Evolutionary conservation across 2,329 filamentous ascomycete species (phyloP).

Genomic region (Botrytis fragariae): DNA sequence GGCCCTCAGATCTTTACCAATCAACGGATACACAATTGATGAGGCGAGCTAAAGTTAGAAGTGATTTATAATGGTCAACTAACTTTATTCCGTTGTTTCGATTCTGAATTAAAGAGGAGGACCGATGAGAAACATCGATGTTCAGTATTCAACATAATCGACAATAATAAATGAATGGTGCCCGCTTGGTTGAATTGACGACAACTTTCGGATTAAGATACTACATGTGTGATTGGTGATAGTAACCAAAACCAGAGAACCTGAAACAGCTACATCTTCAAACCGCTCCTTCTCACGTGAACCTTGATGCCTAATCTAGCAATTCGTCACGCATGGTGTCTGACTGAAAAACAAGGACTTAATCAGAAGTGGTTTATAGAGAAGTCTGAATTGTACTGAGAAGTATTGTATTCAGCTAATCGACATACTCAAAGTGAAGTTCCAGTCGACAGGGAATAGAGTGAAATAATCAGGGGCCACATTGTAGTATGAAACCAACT

Average conservation of each 20-base stretch:
- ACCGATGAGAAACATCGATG: fast-evolving
- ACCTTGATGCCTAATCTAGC: fast-evolving
- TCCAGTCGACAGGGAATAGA: not conserved
- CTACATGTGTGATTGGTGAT: fast-evolving
- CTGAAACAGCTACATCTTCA: not conserved
- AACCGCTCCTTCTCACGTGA: not conserved
- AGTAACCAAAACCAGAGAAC: not conserved
- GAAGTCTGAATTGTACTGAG: not conserved
- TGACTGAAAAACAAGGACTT: too few species aligned
- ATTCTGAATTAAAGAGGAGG: fast-evolving
- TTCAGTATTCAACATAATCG: fast-evolving
- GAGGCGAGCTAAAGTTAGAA: not conserved
- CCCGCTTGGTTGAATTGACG: not conserved
- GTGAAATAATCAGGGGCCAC: not conserved
- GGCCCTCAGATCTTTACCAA: not conserved
- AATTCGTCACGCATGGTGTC: not conserved
- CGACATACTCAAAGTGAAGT: not conserved
- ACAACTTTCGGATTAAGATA: not conserved
- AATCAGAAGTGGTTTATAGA: not conserved
- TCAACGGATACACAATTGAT: not conserved
- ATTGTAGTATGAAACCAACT: not conserved
- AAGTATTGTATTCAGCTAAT: not conserved
- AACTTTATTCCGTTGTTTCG: not conserved
- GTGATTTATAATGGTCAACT: not conserved
- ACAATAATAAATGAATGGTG: not conserved